Percentiles rank a stretch among this genome's conserved stretches.
These are phyloP conservation scores for Edaphochlamys debaryana DNA, from an alignment of 139 green algal genomes.

Conservation along the genomic window DNA sequence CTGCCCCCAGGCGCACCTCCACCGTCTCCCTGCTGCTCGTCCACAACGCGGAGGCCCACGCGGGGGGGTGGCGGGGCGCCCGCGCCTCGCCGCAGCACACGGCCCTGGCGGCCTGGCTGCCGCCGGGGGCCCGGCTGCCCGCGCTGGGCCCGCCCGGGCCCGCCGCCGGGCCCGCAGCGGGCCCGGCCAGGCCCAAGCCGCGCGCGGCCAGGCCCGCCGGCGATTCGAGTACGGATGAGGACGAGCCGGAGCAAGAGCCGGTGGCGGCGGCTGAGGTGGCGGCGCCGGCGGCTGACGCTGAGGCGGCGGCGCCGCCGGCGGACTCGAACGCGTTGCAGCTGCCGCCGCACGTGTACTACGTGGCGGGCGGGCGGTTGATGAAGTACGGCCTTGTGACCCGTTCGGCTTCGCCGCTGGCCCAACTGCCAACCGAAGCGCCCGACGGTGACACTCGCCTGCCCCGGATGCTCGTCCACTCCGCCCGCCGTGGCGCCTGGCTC, in stretches of 20 bases:
- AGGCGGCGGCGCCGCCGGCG: background rate
- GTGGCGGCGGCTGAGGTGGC: background rate
- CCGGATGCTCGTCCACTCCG: slow-evolving; percentile 41
- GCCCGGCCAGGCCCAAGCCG: background rate
- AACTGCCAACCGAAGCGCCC: slow-evolving; percentile 23
- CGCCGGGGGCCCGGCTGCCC: background rate
- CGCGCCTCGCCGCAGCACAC: slow-evolving; percentile 46
- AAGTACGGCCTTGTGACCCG: slow-evolving; percentile 55
- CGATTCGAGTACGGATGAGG: slow-evolving; percentile 3
- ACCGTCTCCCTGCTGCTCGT: slow-evolving; percentile 48
- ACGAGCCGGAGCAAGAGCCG: background rate
- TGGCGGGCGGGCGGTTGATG: slow-evolving; percentile 39
- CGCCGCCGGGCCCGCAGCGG: background rate
- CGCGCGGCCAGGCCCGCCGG: background rate
- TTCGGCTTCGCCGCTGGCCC: background rate
- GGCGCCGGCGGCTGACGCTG: background rate
- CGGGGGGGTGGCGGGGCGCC: slow-evolving; percentile 3
- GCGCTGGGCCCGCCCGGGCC: background rate
- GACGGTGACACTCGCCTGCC: background rate
- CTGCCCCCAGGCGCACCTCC: slow-evolving; percentile 24
- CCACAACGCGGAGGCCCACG: slow-evolving; percentile 21
- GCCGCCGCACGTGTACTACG: slow-evolving; percentile 58
- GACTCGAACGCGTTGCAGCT: slow-evolving; percentile 25
- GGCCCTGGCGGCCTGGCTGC: slow-evolving; percentile 21
- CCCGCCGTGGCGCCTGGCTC: slow-evolving; percentile 47